Conservation (phyloP, 2,329 filamentous ascomycete species). For the Tolypocladium tropicale region DNA sequence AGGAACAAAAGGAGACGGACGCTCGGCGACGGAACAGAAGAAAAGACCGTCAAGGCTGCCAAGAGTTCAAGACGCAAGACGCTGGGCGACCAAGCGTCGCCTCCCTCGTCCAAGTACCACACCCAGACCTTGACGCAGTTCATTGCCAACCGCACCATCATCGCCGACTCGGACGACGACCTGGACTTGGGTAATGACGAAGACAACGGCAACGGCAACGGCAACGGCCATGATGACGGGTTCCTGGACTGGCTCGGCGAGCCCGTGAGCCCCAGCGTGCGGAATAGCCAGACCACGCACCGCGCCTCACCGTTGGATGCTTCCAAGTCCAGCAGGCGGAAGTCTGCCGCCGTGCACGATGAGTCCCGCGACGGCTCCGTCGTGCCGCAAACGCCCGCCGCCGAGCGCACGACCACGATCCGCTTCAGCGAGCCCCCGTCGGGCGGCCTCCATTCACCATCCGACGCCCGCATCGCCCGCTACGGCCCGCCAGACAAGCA, state of each 20-base stretch:
- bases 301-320: not conserved
- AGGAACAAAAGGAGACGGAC: conserved; percentile 17
- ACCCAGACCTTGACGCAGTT: conserved; percentile 34
- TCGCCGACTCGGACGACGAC: conserved; percentile 31
- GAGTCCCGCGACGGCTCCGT: conserved; percentile 19
- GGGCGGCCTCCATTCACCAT: conserved; percentile 24
- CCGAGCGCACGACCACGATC: conserved; percentile 12
- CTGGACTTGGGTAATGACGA: conserved; percentile 9
- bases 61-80: conserved; percentile 18
- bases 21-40: conserved; percentile 12
- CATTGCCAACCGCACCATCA: conserved; percentile 14
- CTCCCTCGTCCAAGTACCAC: conserved; percentile 23
- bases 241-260: conserved; percentile 24
- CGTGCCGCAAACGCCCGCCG: conserved; percentile 31
- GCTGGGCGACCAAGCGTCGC: conserved; percentile 16
- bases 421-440: conserved; percentile 35
- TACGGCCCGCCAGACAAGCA: conserved; percentile 23
- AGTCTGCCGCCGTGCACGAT: not conserved
- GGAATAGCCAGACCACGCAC: conserved; percentile 1
- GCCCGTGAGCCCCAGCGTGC: conserved; percentile 15
- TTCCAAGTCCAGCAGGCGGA: not conserved
- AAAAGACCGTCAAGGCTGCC: conserved; percentile 8
- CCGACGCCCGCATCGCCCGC: conserved; percentile 27
- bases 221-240: conserved; percentile 10
- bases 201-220: conserved; percentile 14